Base-by-base conservation (phyloP, 768 basidiomycete species). In the Clavulina sp. region DNA sequence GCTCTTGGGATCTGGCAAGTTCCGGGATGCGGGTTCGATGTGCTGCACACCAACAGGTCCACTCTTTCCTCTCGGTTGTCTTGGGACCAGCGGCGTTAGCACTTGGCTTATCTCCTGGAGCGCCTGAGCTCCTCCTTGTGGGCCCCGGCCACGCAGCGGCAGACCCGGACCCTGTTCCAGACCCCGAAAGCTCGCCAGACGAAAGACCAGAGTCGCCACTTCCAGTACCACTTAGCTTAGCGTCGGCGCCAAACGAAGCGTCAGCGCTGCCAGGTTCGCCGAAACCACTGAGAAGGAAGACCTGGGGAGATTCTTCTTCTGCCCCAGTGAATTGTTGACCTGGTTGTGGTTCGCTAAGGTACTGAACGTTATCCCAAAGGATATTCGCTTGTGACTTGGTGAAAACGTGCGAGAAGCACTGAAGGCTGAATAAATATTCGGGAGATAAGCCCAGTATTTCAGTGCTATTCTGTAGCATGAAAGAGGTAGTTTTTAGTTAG, bases 391-490 rank as follows among this genome's bases (percentile, higher is more conserved):
- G 81, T 4, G 70, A 65, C 23, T 78, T 74, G 0, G 79, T 72
- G 1, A 89, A 68, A 0, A 73, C 75, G 48, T 84, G 75, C 3
- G 80, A 77, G 59, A 89, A 80, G 60, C 83, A 84, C 33, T 77
- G 70, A 3, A 82, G 69, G 0, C 70, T 71, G 64, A 89, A 87
- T 0, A 86, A 75, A 58, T 76, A 79, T 4, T 64, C 65, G 0
- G 84, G 81, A 0, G 81, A 74, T 3, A 86, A 69, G 1, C 84
- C 84, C 7, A 89, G 69, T n/a, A 87, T 62, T 81, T 75, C 2
- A 74, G 73, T 1, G 80, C 9, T 73, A 57, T 89, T 87, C 82
- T 87, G 34, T 19, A 38, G 56, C 23, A 4, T 4, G 36, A 41
- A 40, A n/a, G 16, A 19, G 38, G 13, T n/a, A 29, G 9, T 2